Evolutionary conservation across 352 stramenopile genomes (phyloP).

Genomic region (Globisporangium megalacanthum): DNA sequence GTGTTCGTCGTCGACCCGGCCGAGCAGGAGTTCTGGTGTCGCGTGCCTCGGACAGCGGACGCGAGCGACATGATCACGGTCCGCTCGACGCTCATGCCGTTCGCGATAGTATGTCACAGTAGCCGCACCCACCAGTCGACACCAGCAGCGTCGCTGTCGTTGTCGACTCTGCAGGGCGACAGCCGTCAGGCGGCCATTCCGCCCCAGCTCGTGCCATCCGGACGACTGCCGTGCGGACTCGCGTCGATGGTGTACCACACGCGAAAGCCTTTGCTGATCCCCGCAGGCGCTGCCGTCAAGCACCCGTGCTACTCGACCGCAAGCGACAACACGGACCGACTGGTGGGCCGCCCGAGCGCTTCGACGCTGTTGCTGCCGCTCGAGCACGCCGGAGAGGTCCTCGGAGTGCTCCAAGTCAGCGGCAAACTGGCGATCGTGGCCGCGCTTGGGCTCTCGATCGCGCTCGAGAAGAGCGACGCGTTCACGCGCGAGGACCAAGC

Average conservation of each 20-base stretch:
- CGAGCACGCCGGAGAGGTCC: constrained; percentile 22
- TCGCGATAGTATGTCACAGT: constrained; percentile 8
- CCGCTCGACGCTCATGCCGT: constrained; percentile 34
- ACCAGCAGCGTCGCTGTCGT: not conserved
- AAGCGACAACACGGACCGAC: constrained; percentile 54
- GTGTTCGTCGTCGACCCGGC: constrained; percentile 66
- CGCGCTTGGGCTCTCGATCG: constrained; percentile 54
- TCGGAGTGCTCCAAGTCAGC: constrained; percentile 58
- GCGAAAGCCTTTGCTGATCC: constrained; percentile 50
- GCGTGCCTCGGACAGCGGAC: constrained; percentile 24
- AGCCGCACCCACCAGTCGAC: not conserved
- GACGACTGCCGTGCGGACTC: constrained; percentile 33
- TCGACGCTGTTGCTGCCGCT: constrained; percentile 61
- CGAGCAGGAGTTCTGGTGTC: constrained; percentile 77
- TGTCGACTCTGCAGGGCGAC: too few relatives aligned
- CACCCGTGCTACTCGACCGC: constrained; percentile 50
- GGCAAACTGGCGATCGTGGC: constrained; percentile 55
- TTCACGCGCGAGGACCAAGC: constrained; percentile 59
- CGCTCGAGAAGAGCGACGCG: constrained; percentile 49
- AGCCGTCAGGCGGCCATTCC: not conserved
- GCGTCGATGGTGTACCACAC: constrained; percentile 67
- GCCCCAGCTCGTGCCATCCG: not conserved
- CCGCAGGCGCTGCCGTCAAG: constrained; percentile 35
- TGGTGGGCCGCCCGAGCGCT: constrained; percentile 45
- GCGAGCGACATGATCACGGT: constrained; percentile 27